These are phyloP conservation scores for Noccaea bulbosa DNA, from an alignment of 345 rosid genomes.

Conservation along the genomic window DNA sequence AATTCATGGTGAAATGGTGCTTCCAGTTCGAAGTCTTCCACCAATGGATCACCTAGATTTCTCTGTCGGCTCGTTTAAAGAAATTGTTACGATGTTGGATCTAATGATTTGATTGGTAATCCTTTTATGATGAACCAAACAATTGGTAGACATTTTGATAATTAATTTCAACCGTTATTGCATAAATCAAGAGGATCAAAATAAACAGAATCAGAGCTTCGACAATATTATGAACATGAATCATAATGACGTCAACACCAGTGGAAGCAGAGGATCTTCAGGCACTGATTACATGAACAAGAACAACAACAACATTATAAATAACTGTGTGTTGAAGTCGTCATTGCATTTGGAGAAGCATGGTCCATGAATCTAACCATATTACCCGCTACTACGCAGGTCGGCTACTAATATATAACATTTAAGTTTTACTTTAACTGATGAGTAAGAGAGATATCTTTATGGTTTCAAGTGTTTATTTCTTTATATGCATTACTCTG, in stretches of 20 bases:
- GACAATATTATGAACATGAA: conserved; percentile 8
- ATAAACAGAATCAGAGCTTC: conserved; percentile 21
- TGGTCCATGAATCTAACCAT: neutral
- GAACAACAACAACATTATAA: neutral
- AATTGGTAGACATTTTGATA: conserved; percentile 8
- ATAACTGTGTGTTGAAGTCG: neutral
- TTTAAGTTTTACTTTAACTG: too few species aligned
- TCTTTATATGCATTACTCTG: too few species aligned
- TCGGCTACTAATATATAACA: too few species aligned
- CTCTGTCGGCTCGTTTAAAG: neutral
- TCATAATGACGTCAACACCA: neutral
- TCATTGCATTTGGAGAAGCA: neutral
- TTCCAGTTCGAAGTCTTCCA: conserved; percentile 6
- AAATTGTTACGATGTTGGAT: conserved; percentile 10
- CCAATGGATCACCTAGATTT: conserved; percentile 6
- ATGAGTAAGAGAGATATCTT: too few species aligned
- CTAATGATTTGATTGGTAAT: conserved; percentile 25
- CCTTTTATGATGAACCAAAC: conserved; percentile 26
- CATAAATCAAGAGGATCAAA: conserved; percentile 9
- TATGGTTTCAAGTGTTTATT: too few species aligned
- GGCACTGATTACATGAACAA: neutral
- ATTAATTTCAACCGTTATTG: neutral
- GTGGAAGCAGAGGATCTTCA: conserved; percentile 20
- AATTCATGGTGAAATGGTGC: conserved; percentile 4
- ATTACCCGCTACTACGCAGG: too few species aligned